phyloP scores from a whole-genome alignment of 352 stramenopile genomes.

The Phytophthora colocasiae region DNA sequence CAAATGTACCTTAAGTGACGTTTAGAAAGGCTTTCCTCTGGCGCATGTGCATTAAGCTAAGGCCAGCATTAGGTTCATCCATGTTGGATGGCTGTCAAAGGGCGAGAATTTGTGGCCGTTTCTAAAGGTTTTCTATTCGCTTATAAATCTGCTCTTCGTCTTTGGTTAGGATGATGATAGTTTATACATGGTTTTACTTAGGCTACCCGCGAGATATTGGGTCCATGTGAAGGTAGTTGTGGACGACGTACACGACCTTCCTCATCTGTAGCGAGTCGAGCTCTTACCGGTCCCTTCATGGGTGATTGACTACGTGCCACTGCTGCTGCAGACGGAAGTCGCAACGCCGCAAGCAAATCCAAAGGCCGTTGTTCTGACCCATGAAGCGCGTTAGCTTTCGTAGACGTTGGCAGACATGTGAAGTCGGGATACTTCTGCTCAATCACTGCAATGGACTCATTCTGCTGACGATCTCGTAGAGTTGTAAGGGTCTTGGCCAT shows the following conservation, averaged over 20 bases:
- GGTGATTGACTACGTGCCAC: constrained; percentile 22
- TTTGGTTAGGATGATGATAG: constrained; percentile 12
- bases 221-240: constrained; percentile 22
- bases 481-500: constrained; percentile 46
- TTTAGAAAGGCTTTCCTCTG: background rate
- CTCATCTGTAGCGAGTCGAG: constrained; percentile 13
- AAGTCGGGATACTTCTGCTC: constrained; percentile 72
- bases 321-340: constrained; percentile 24
- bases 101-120: constrained; percentile 3
- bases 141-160: constrained; percentile 24
- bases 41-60: background rate
- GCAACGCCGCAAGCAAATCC: constrained; percentile 40
- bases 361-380: constrained; percentile 21
- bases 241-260: constrained; percentile 31
- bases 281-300: constrained; percentile 14
- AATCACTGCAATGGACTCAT: constrained; percentile 67
- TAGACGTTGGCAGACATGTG: constrained; percentile 47
- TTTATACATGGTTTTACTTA: constrained; percentile 27
- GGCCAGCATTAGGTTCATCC: background rate
- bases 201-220: constrained; percentile 26
- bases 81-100: constrained; percentile 9
- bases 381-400: constrained; percentile 15
- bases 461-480: constrained; percentile 39
- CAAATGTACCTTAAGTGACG: constrained; percentile 2
- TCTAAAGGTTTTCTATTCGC: constrained; percentile 35